Conservation (phyloP, 768 basidiomycete genomes). For the Stropharia rugosoannulata region DNA sequence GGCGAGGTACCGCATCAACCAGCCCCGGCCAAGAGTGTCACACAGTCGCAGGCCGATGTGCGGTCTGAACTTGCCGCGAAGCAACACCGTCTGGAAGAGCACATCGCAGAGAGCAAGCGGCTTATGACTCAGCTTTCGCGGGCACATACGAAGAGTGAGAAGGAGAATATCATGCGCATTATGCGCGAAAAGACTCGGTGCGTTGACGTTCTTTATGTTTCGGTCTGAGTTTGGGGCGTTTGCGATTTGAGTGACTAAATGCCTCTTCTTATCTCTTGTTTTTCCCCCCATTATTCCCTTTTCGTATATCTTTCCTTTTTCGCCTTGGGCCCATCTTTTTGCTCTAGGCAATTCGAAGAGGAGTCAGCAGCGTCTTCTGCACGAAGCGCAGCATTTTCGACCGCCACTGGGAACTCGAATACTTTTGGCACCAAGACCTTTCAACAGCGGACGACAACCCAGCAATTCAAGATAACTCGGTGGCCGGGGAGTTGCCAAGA, state of each 20-base stretch:
- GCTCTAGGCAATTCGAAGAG: slow-evolving; percentile 35
- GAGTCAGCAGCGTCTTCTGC: too few relatives aligned
- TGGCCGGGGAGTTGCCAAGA: slow-evolving; percentile 49
- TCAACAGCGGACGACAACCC: slow-evolving; percentile 12
- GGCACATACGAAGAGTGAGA: slow-evolving; percentile 52
- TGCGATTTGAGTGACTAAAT: slow-evolving; percentile 1
- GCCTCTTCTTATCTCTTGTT: slow-evolving; percentile 13
- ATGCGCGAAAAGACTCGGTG: slow-evolving; percentile 56
- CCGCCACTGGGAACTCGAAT: not conserved
- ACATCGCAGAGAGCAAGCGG: slow-evolving; percentile 51
- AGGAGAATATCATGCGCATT: slow-evolving; percentile 39
- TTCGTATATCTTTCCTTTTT: not conserved
- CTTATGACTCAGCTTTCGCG: slow-evolving; percentile 46
- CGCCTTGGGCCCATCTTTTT: slow-evolving; percentile 12
- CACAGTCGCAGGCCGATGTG: slow-evolving; percentile 5
- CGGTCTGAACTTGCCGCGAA: slow-evolving; percentile 41
- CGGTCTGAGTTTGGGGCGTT: slow-evolving; percentile 2
- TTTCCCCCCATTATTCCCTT: not conserved
- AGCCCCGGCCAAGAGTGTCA: not conserved
- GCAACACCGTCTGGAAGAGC: slow-evolving; percentile 45
- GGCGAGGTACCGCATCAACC: slow-evolving; percentile 1
- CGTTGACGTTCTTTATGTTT: slow-evolving; percentile 28
- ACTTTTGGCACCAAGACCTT: slow-evolving; percentile 3
- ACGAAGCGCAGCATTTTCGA: not conserved
- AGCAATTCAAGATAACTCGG: slow-evolving; percentile 18